phyloP scores from a whole-genome alignment of 257 asterid genomes.

The Mitragyna speciosa region DNA sequence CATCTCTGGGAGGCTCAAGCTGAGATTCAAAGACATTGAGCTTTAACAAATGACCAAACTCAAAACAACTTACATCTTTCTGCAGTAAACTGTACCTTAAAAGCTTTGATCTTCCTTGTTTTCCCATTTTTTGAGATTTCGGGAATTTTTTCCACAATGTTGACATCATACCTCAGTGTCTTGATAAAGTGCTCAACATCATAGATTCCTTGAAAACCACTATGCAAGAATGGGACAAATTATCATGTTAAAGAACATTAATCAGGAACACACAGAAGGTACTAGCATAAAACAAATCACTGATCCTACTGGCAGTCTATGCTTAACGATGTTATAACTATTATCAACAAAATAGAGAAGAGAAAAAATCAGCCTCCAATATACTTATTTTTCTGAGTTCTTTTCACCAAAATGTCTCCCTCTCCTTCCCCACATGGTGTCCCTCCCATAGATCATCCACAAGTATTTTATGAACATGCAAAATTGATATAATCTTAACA shows the following conservation, averaged over 20 bases:
- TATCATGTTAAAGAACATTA: not conserved
- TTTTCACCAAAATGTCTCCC: not conserved
- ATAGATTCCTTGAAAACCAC: conserved; percentile 93
- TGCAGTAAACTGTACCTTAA: conserved; percentile 56
- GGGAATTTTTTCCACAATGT: conserved; percentile 87
- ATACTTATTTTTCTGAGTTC: not conserved
- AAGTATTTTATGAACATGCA: not conserved
- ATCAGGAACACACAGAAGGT: not conserved
- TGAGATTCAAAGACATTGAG: conserved; percentile 30
- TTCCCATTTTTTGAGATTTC: conserved; percentile 80
- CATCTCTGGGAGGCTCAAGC: conserved; percentile 97
- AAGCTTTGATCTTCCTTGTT: conserved; percentile 74
- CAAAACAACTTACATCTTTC: not conserved
- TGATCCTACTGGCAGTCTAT: not conserved
- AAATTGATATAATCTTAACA: not conserved
- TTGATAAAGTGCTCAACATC: conserved; percentile 90
- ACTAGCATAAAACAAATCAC: not conserved
- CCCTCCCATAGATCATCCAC: not conserved
- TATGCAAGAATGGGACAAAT: conserved; percentile 27
- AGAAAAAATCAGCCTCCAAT: not conserved
- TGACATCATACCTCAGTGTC: conserved; percentile 82
- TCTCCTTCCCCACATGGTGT: too few relatives aligned
- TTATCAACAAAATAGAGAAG: not conserved
- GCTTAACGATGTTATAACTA: not conserved
- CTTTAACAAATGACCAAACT: conserved; percentile 19